phyloP scores from a whole-genome alignment of 1,139 yeast species.

The Taphrina deformans region DNA sequence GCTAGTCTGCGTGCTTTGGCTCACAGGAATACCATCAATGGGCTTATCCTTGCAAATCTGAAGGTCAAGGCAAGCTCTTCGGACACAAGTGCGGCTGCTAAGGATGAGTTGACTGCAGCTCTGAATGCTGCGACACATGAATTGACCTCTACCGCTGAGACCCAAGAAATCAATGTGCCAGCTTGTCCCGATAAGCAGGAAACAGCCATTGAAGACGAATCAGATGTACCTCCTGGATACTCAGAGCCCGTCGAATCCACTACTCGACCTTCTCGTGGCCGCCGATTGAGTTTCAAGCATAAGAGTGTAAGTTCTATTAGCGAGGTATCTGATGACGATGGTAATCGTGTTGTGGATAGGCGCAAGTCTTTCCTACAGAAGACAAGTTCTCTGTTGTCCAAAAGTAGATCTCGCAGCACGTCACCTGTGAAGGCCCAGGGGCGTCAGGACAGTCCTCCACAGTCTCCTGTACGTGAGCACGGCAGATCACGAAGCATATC shows the following conservation, averaged over 20 bases:
- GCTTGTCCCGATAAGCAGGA: neutral
- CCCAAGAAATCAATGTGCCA: neutral
- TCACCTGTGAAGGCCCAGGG: slow-evolving; percentile 12
- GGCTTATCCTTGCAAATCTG: neutral
- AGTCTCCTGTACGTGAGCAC: neutral
- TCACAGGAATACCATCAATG: slow-evolving; percentile 8
- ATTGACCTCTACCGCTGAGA: neutral
- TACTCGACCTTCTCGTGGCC: slow-evolving; percentile 5
- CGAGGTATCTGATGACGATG: neutral
- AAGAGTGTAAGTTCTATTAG: slow-evolving; percentile 9
- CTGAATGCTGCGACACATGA: slow-evolving; percentile 9
- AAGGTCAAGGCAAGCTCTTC: neutral
- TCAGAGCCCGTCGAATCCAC: neutral
- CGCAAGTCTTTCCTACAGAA: slow-evolving; percentile 12
- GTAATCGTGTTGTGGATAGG: neutral
- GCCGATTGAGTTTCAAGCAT: slow-evolving; percentile 29
- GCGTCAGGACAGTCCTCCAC: neutral
- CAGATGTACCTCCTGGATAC: neutral
- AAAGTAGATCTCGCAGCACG: slow-evolving; percentile 19
- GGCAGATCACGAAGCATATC: slow-evolving; percentile 7
- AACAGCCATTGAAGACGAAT: neutral
- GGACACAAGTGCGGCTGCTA: neutral
- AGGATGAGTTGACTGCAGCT: slow-evolving; percentile 1
- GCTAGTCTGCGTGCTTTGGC: neutral
- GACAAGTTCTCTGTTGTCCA: slow-evolving; percentile 20